Evolutionary conservation across 2,329 filamentous ascomycete genomes (phyloP).

Genomic region (Setomelanomma holmii): DNA sequence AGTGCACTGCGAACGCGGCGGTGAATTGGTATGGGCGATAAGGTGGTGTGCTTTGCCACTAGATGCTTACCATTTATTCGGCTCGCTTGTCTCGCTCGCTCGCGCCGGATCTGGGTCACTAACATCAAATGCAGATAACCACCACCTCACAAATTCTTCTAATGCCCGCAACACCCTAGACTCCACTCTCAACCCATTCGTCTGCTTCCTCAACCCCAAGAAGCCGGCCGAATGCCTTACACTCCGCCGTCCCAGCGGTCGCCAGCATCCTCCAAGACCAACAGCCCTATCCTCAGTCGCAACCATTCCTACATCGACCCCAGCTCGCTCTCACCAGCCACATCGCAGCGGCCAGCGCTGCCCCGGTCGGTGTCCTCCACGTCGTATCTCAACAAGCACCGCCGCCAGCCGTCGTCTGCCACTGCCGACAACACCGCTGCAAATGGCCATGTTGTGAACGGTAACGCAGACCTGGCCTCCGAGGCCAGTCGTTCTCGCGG

Average conservation of each 20-base stretch:
- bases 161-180: slow-evolving; percentile 53
- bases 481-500: slow-evolving; percentile 34
- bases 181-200: slow-evolving; percentile 37
- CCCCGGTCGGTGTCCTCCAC: slow-evolving; percentile 66
- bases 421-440: slow-evolving; percentile 37
- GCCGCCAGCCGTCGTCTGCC: slow-evolving; percentile 62
- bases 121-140: slow-evolving; percentile 16
- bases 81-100: slow-evolving; percentile 16
- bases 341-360: slow-evolving; percentile 53
- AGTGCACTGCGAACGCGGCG: slow-evolving; percentile 4
- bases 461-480: slow-evolving; percentile 25
- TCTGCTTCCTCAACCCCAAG: slow-evolving; percentile 36
- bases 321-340: slow-evolving; percentile 41
- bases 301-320: slow-evolving; percentile 59
- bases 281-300: slow-evolving; percentile 58
- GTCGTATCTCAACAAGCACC: slow-evolving; percentile 67
- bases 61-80: slow-evolving; percentile 2
- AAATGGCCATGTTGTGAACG: slow-evolving; percentile 37
- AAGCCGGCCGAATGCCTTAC: slow-evolving; percentile 77
- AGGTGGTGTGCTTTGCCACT: slow-evolving; percentile 1
- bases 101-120: slow-evolving; percentile 17
- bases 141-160: slow-evolving; percentile 45
- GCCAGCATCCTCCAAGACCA: slow-evolving; percentile 63
- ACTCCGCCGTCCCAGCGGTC: slow-evolving; percentile 76
- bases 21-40: slow-evolving; percentile 1